Evolutionary conservation across 352 stramenopile genomes (phyloP).

Genomic region (Globisporangium sylvaticum): DNA sequence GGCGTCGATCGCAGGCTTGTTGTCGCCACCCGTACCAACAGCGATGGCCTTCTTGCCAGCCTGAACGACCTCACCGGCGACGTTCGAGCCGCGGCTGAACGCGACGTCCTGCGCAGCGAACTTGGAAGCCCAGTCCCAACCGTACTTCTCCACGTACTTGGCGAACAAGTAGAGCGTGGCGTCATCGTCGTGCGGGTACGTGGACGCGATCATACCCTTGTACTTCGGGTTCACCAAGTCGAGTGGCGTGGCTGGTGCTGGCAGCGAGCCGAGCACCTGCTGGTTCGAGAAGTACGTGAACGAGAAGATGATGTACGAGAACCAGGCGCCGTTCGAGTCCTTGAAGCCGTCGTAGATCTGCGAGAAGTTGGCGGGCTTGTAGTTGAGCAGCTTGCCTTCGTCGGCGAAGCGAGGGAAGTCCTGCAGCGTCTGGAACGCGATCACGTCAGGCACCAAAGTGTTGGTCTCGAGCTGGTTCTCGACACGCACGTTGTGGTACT

Average conservation of each 20-base stretch:
- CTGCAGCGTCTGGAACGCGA: conserved; percentile 49
- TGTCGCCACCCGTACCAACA: conserved; percentile 6
- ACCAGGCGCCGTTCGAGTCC: conserved; percentile 26
- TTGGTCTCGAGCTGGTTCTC: conserved; percentile 21
- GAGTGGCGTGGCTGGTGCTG: conserved; percentile 19
- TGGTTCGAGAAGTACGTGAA: conserved; percentile 44
- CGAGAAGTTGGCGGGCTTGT: conserved; percentile 53
- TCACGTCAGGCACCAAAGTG: conserved; percentile 35
- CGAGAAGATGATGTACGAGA: conserved; percentile 33
- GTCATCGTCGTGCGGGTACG: conserved; percentile 50
- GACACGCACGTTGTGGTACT: conserved; percentile 54
- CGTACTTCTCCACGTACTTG: conserved; percentile 46
- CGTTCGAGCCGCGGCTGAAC: conserved; percentile 33
- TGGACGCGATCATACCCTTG: conserved; percentile 33
- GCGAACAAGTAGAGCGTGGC: conserved; percentile 41
- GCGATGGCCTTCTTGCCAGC: conserved; percentile 33
- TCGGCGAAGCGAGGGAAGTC: conserved; percentile 45
- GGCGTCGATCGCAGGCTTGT: not conserved
- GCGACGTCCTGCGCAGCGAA: conserved; percentile 32
- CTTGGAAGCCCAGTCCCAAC: conserved; percentile 46
- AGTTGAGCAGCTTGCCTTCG: conserved; percentile 40
- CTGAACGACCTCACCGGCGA: conserved; percentile 20
- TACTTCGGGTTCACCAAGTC: conserved; percentile 36
- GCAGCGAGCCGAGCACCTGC: conserved; percentile 2
- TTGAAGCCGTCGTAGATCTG: conserved; percentile 48